Base-by-base conservation (phyloP, 768 basidiomycete genomes). In the Ramaria sp. region DNA sequence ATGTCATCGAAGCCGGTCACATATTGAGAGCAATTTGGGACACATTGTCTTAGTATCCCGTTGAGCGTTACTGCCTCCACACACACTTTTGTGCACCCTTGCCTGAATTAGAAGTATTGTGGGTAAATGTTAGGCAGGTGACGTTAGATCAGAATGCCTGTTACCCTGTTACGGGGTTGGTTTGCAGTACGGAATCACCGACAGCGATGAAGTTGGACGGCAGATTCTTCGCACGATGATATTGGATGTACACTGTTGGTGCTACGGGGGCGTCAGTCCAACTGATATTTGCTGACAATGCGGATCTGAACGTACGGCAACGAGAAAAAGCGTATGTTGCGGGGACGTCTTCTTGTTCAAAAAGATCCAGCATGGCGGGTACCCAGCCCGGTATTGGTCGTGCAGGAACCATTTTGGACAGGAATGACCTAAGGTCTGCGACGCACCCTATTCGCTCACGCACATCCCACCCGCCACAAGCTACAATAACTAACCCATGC, bases 191-290 rank as follows among this genome's bases (percentile, higher is more conserved):
- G 6, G 65, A 54, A 38, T 66, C 65, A 1, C 65, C 65, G 0
- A 66, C 0, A 17, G 65, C 65, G 17, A 65, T 38, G 31, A 63
- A 67, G 49, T 65, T 66, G 0, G 59, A 56, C 1, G 68, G 68
- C 3, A 68, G 22, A 5, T 39, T 51, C 4, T 54, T 22, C 7
- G 48, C 57, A 33, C 37, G 13, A 45, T 67, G 58, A 46, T 62
- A 67, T n/a, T 57, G 48, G 12, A 63, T 51, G 24, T 55, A 66
- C 12, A 52, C 19, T 12, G 59, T 42, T 17, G 62, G 39, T 9
- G 62, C 64, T 64, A 47, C 20, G n/a, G 7, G 39, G 27, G 27
- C 24, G n/a, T 13, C 11, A 27, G 27, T n/a, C n/a, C n/a, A n/a
- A n/a, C n/a, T n/a, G 12, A 7, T 19, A 59, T 31, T 13, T 19